Evolutionary conservation across 352 stramenopile species (phyloP).

Genomic region (Blastocystis sp.): DNA sequence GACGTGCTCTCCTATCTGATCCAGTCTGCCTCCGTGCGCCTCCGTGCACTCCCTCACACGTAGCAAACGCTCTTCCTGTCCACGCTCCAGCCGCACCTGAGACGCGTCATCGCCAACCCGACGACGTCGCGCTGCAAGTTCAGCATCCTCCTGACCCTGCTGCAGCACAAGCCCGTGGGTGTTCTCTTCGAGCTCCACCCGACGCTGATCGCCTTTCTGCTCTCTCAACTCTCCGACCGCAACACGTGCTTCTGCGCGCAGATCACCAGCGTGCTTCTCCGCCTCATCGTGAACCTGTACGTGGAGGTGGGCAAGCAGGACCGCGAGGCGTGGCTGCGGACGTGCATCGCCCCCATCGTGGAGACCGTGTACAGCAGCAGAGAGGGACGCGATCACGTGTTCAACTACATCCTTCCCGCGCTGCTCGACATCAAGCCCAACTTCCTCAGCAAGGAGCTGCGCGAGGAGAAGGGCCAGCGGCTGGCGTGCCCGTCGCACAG

Average conservation of each 20-base stretch:
- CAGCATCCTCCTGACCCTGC: conserved; percentile 24
- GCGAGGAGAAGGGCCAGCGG: background rate
- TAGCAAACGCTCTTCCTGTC: conserved; percentile 11
- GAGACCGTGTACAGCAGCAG: background rate
- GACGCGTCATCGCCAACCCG: background rate
- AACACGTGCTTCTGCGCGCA: conserved; percentile 59
- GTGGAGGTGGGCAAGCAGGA: background rate
- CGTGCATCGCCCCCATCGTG: conserved; percentile 38
- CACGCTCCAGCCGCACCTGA: conserved; percentile 4
- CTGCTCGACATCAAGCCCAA: conserved; percentile 57
- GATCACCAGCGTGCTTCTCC: conserved; percentile 35
- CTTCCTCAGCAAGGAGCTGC: background rate
- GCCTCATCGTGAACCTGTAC: conserved; percentile 1
- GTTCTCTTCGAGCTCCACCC: conserved; percentile 10
- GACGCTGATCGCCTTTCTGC: conserved; percentile 3
- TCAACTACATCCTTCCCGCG: conserved; percentile 56
- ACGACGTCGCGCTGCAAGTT: conserved; percentile 3
- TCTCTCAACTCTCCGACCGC: conserved; percentile 25
- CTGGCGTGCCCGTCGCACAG: too few relatives aligned
- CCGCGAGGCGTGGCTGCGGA: background rate
- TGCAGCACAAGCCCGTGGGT: conserved; percentile 5
- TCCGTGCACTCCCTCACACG: background rate
- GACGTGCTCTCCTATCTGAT: conserved; percentile 2
- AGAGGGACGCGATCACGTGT: background rate
- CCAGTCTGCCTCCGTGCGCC: background rate